Evolutionary conservation across 306 rosid species (phyloP).

Genomic region (Astragalus membranaceus): DNA sequence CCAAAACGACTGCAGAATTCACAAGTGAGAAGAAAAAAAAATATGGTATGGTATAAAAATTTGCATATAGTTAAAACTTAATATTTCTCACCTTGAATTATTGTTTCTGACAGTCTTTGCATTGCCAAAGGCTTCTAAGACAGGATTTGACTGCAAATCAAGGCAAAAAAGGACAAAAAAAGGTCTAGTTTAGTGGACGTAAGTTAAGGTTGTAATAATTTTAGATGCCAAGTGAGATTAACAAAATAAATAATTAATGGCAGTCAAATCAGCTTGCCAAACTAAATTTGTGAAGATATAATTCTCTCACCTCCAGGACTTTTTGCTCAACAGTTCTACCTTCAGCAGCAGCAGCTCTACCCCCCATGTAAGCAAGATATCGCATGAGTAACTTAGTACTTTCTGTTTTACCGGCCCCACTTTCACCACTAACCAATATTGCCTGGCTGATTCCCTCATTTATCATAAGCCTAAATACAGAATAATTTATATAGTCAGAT

Average conservation of each 20-base stretch:
- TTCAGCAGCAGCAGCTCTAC: conserved; percentile 60
- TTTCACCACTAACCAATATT: conserved; percentile 99
- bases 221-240: background rate
- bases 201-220: background rate
- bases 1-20: conserved; percentile 85
- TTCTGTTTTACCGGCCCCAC: conserved; percentile 99
- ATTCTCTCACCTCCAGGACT: conserved; percentile 80
- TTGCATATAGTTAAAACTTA: background rate
- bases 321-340: conserved; percentile 97
- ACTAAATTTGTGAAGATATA: conserved; percentile 12
- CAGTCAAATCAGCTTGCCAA: conserved; percentile 7
- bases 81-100: conserved; percentile 73
- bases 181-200: background rate
- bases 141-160: conserved; percentile 91
- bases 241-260: background rate
- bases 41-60: conserved; percentile 16
- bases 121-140: conserved; percentile 98
- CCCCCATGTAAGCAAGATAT: conserved; percentile 99
- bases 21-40: conserved; percentile 7
- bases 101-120: conserved; percentile 98
- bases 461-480: conserved; percentile 84
- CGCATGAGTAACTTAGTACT: conserved; percentile 96
- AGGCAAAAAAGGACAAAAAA: background rate
- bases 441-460: conserved; percentile 88
- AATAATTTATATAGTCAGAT: conserved; percentile 7